Percentiles rank a stretch among this genome's conserved stretches.
phyloP scores from a whole-genome alignment of 805 yeast species.

The Metschnikowia vanudenii region DNA sequence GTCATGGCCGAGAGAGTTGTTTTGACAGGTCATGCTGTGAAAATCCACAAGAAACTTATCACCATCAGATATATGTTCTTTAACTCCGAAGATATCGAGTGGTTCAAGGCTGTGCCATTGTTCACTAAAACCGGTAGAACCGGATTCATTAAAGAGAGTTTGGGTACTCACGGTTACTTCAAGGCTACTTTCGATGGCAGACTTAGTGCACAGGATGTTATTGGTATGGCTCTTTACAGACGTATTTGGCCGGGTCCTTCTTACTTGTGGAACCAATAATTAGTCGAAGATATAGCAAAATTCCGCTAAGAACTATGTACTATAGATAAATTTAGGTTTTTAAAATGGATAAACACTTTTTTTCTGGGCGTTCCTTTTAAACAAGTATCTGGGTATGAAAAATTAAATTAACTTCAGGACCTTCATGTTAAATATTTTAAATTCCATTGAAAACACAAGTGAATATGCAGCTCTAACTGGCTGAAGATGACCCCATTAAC shows the following conservation, averaged over 20 bases:
- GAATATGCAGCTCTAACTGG: too few species aligned
- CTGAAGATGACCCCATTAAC: too few species aligned
- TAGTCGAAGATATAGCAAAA: too few species aligned
- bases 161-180: constrained; percentile 98
- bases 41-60: constrained; percentile 88
- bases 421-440: too few species aligned
- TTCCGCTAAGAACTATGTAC: not conserved
- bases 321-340: constrained; percentile 1
- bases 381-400: not conserved
- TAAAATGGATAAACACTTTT: not conserved
- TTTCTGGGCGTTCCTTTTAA: not conserved
- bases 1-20: constrained; percentile 84
- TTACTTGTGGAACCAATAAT: constrained; percentile 25
- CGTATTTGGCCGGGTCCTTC: constrained; percentile 82
- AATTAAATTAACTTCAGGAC: too few species aligned
- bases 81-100: constrained; percentile 81
- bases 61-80: constrained; percentile 97
- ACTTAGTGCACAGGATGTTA: constrained; percentile 85
- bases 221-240: constrained; percentile 91
- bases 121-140: constrained; percentile 91
- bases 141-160: constrained; percentile 90
- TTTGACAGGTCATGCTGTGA: constrained; percentile 91
- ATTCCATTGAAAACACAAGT: too few species aligned
- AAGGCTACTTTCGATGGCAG: constrained; percentile 93
- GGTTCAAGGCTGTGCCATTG: constrained; percentile 87